These are phyloP conservation scores for Phyllostachys edulis DNA, from an alignment of 176 grass and related monocot species.

Conservation along the genomic window DNA sequence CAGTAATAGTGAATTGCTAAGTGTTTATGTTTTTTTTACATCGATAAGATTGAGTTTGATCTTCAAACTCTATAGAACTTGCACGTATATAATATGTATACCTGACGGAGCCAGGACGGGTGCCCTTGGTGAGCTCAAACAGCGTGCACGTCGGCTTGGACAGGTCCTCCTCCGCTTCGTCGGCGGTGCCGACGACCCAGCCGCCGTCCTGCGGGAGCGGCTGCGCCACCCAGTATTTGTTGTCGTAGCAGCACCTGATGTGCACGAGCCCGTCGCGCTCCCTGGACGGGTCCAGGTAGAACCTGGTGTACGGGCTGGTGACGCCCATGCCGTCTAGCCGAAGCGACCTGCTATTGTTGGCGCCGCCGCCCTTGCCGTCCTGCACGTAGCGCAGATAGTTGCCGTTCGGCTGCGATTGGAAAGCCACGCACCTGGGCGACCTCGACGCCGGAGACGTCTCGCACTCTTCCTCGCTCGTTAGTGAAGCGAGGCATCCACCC, in stretches of 20 bases:
- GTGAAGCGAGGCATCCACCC: no score
- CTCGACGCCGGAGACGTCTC: not conserved
- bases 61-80: no score
- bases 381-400: slow-evolving; percentile 12
- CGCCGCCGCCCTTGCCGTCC: no score
- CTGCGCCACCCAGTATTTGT: slow-evolving; percentile 14
- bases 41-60: no score
- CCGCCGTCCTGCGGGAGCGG: not conserved
- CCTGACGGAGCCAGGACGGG: not conserved
- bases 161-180: slow-evolving; percentile 16
- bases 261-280: slow-evolving; percentile 7
- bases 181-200: slow-evolving; percentile 5
- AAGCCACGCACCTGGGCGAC: slow-evolving; percentile 7
- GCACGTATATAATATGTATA: no score
- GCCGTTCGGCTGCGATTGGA: not conserved
- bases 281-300: slow-evolving; percentile 16
- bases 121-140: not conserved
- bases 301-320: slow-evolving; percentile 6
- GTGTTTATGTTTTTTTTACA: no score
- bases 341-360: not conserved
- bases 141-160: slow-evolving; percentile 20
- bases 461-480: no score
- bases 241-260: slow-evolving; percentile 35
- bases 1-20: no score
- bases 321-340: not conserved